These are phyloP conservation scores for Carex pumila DNA, from an alignment of 176 grass and related monocot genomes.

Conservation along the genomic window DNA sequence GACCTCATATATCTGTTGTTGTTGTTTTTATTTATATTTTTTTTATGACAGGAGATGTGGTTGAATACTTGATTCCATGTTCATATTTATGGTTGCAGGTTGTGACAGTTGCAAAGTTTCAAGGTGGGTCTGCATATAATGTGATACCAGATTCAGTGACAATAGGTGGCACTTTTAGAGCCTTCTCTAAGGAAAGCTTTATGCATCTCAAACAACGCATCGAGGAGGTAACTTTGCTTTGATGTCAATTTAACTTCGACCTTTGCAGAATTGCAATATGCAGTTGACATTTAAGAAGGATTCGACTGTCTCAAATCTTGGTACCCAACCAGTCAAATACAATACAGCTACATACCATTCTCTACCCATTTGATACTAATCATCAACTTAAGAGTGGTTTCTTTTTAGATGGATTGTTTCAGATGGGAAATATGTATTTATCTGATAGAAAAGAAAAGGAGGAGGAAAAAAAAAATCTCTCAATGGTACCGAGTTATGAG, in stretches of 20 bases:
- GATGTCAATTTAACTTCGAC: neutral
- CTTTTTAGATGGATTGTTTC: neutral
- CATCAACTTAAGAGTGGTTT: neutral
- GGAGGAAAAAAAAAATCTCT: neutral
- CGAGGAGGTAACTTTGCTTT: conserved; percentile 50
- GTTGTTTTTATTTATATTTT: neutral
- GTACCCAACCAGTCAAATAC: too few species aligned
- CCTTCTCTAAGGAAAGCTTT: conserved; percentile 78
- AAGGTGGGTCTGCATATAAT: conserved; percentile 84
- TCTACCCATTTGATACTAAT: neutral
- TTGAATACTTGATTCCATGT: conserved; percentile 14
- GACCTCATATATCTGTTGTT: neutral
- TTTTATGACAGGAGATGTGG: neutral
- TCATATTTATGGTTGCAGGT: conserved; percentile 39
- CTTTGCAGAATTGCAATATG: neutral
- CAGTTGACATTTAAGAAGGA: neutral
- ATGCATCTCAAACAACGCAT: conserved; percentile 67
- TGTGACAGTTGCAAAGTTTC: conserved; percentile 89
- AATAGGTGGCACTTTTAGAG: conserved; percentile 85
- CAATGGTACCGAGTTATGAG: neutral
- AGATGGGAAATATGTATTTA: neutral
- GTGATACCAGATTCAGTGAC: conserved; percentile 94
- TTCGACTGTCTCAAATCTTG: neutral
- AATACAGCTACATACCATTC: neutral
- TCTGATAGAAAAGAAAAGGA: neutral